Evolutionary conservation across 169 alveolate genomes (phyloP), one percentile per base, ranked within the genome.

Genomic region (Besnoitia besnoiti): DNA sequence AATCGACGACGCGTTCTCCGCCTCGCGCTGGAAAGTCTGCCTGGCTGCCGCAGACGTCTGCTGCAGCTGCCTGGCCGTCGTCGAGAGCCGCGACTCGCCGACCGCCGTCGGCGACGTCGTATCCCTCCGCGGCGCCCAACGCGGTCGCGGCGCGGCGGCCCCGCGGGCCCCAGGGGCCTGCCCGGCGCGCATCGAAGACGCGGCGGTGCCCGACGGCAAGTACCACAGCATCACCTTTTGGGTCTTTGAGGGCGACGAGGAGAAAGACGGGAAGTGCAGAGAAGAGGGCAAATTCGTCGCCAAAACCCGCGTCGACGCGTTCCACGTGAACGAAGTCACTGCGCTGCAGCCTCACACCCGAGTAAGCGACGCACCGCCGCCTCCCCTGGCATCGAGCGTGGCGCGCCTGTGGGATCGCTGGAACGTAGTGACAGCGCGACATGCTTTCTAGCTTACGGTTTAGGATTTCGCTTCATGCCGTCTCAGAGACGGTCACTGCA

Each of bases 31-130:
- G 91, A 24, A 19, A 44, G 2, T 62, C 42, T 44, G 42, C 46
- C 27, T 14, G 14, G 91, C 85, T 12, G 82, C 91, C 4, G 91
- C 91, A 59, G 91, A 87, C 67, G 30, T 76, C 85, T 44, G 82
- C 82, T 2, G 91, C 91, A 61, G 85, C 85, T 39, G 91, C 85
- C 14, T 87, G 33, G 91, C 91, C 0, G 91, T 62, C 33, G 67
- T 87, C 24, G 46, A 42, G 50, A 76, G 85, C 85, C 39, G 82
- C 44, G 46, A 42, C 82, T 16, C 40, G n/a, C 0, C 47, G 82
- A 67, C 40, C 14, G 77, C 30, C 42, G 37, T 27, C 84, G 37
- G 84, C 42, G 21, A 19, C 42, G 21, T 24, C 79, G 7, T 7
- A 24, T 21, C 46, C 47, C 30, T 27, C 49, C 30, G 55, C 3